Conservation (phyloP, 345 rosid species). For the Carallia brachiata region DNA sequence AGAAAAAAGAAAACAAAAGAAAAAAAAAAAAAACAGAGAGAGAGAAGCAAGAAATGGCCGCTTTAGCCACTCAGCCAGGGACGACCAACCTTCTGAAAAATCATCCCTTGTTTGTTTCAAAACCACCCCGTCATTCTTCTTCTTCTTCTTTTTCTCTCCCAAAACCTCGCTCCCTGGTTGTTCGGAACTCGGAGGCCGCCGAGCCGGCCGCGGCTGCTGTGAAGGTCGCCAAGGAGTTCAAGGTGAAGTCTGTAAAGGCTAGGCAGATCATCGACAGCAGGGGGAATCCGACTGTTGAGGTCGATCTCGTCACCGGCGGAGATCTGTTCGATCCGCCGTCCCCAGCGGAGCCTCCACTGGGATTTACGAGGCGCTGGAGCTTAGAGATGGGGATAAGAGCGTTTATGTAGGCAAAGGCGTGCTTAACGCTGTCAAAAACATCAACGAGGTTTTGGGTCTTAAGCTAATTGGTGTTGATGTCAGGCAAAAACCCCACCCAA, state of each 20-base stretch:
- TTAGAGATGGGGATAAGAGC: slow-evolving; percentile 80
- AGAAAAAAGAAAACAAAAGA: not conserved
- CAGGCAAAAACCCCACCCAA: slow-evolving; percentile 42
- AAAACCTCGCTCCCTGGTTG: slow-evolving; percentile 36
- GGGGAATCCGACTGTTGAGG: slow-evolving; percentile 97
- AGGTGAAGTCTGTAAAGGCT: slow-evolving; percentile 76
- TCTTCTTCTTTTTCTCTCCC: slow-evolving; percentile 7
- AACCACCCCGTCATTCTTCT: slow-evolving; percentile 17
- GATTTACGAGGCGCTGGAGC: slow-evolving; percentile 94
- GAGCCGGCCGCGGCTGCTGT: slow-evolving; percentile 24
- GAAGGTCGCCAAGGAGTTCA: slow-evolving; percentile 38
- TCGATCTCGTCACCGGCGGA: slow-evolving; percentile 74
- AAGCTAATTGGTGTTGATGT: slow-evolving; percentile 90
- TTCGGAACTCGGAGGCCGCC: slow-evolving; percentile 55
- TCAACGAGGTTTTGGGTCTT: slow-evolving; percentile 73
- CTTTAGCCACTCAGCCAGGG: slow-evolving; percentile 25
- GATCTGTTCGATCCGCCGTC: slow-evolving; percentile 79
- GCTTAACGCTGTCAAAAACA: slow-evolving; percentile 65
- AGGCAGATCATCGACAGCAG: slow-evolving; percentile 98
- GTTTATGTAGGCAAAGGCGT: slow-evolving; percentile 96
- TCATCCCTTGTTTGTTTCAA: slow-evolving; percentile 32
- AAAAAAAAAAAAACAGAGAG: not conserved
- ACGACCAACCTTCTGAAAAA: slow-evolving; percentile 35
- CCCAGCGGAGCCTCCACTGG: slow-evolving; percentile 99
- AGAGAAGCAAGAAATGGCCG: slow-evolving; percentile 41